Conservation (phyloP, 495 filamentous ascomycete genomes). For the Penicillium chermesinum region DNA sequence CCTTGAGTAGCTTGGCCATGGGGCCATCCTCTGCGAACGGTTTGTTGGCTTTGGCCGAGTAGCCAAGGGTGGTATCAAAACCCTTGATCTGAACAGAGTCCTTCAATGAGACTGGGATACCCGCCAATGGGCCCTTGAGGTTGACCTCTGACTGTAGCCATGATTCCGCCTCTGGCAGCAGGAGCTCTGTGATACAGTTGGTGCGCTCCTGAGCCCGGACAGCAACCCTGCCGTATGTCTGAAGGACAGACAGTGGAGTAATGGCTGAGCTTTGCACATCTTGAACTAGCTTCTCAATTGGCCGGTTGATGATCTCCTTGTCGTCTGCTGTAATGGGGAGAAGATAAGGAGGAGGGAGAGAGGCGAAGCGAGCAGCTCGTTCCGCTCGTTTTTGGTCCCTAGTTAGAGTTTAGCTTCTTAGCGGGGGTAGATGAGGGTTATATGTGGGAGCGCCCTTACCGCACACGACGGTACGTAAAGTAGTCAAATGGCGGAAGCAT, state of each 20-base stretch:
- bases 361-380: constrained; percentile 61
- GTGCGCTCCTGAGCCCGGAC: constrained; percentile 80
- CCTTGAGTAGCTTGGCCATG: constrained; percentile 73
- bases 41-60: constrained; percentile 66
- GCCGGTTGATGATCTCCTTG: constrained; percentile 59
- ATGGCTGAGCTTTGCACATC: constrained; percentile 66
- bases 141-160: constrained; percentile 71
- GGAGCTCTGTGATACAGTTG: constrained; percentile 87
- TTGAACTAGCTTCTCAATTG: constrained; percentile 72
- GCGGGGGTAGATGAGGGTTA: not conserved
- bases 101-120: constrained; percentile 85
- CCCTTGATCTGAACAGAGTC: constrained; percentile 82
- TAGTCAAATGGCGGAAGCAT: constrained; percentile 59
- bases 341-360: constrained; percentile 62
- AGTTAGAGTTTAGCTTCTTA: too few relatives aligned
- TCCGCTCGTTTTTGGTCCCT: constrained; percentile 79
- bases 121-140: constrained; percentile 77
- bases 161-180: constrained; percentile 73
- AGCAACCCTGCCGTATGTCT: constrained; percentile 85
- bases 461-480: constrained; percentile 49
- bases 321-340: constrained; percentile 56
- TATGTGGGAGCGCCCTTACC: constrained; percentile 33
- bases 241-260: constrained; percentile 68
- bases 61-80: constrained; percentile 83
- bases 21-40: constrained; percentile 62